Percentiles rank a stretch among this genome's conserved stretches.
Conservation (phyloP, 2,329 filamentous ascomycete species). For the Colletotrichum sp. region DNA sequence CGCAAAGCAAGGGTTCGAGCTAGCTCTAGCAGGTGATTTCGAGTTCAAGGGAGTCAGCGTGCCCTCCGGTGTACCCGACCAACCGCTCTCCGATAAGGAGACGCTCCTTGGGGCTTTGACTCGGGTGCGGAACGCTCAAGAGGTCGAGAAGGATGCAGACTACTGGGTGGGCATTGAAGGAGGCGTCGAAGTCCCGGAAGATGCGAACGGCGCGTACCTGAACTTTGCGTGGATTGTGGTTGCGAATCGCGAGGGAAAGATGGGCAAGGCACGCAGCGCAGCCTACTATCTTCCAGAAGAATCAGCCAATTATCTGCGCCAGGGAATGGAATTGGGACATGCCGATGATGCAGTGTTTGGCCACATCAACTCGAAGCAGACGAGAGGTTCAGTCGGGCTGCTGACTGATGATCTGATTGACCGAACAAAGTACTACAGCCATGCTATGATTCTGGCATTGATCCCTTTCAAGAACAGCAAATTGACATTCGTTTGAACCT, state of each 20-base stretch:
- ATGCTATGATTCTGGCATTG: conserved; percentile 44
- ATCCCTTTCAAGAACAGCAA: conserved; percentile 43
- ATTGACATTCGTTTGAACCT: conserved; percentile 31
- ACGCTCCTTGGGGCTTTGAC: conserved; percentile 44
- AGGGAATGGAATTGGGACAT: conserved; percentile 43
- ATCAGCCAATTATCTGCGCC: conserved; percentile 36
- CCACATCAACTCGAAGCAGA: conserved; percentile 40
- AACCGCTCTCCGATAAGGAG: conserved; percentile 42
- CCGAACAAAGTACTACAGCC: conserved; percentile 39
- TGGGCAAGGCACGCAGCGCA: conserved; percentile 42
- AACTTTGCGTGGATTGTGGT: conserved; percentile 48
- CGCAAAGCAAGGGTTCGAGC: conserved; percentile 36
- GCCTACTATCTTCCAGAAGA: conserved; percentile 42
- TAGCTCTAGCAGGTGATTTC: conserved; percentile 19
- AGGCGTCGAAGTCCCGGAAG: conserved; percentile 34
- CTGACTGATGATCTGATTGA: conserved; percentile 42
- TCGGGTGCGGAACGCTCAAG: conserved; percentile 36
- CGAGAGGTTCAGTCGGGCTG: conserved; percentile 43
- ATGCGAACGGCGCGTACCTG: conserved; percentile 28
- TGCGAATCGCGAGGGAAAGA: conserved; percentile 27
- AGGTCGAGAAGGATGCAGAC: conserved; percentile 33
- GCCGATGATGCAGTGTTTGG: conserved; percentile 45
- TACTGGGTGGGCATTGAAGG: conserved; percentile 49
- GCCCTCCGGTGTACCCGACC: conserved; percentile 42
- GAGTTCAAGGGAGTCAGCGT: conserved; percentile 34